Conservation (phyloP, 2,329 filamentous ascomycete species). For the Stemphylium beticola region DNA sequence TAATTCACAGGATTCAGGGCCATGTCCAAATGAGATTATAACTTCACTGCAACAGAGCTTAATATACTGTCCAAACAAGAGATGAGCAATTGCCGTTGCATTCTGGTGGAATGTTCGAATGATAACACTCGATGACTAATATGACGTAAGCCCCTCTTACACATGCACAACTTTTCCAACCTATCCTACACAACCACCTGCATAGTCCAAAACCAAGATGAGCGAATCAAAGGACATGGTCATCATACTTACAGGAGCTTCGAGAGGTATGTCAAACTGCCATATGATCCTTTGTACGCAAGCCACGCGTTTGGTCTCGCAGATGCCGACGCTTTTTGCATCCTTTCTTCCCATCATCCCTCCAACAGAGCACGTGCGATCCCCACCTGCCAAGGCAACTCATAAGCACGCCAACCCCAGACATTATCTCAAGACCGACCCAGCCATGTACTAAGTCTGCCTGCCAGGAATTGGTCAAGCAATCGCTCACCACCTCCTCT, state of each 20-base stretch:
- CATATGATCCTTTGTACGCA: neutral
- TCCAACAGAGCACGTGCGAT: no score
- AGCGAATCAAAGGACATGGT: conserved; percentile 48
- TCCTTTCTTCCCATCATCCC: neutral
- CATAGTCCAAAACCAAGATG: conserved; percentile 22
- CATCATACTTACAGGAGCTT: conserved; percentile 66
- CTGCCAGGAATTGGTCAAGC: conserved; percentile 66
- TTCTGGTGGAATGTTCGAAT: neutral
- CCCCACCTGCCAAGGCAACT: neutral
- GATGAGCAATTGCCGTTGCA: no score
- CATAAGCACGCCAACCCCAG: no score
- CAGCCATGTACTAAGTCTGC: no score
- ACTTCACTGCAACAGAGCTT: no score
- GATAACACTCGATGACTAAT: conserved; percentile 14
- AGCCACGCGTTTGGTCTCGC: neutral
- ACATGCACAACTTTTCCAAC: neutral
- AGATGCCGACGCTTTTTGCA: no score
- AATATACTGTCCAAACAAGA: no score
- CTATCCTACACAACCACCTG: neutral
- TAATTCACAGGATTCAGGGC: no score
- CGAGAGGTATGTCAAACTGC: conserved; percentile 56
- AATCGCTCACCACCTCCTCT: conserved; percentile 65
- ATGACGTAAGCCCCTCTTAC: conserved; percentile 12
- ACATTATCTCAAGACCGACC: no score
- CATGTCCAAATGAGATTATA: no score